Evolutionary conservation across 2,329 filamentous ascomycete species (phyloP).

Genomic region (Aspergillus aculeatus): DNA sequence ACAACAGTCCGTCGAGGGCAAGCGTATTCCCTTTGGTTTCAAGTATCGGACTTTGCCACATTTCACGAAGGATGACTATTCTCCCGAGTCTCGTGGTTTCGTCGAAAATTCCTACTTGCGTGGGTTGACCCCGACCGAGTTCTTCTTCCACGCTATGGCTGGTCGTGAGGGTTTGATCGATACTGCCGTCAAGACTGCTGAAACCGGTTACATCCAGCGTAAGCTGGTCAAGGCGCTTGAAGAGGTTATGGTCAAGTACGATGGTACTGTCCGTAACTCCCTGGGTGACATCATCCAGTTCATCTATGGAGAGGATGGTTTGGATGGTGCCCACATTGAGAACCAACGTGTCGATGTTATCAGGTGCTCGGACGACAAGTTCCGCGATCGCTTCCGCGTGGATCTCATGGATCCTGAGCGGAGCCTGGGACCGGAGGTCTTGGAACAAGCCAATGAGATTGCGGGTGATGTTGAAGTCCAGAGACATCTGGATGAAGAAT

Average conservation of each 20-base stretch:
- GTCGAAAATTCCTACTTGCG: slow-evolving; percentile 98
- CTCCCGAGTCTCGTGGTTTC: slow-evolving; percentile 92
- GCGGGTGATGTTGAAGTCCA: slow-evolving; percentile 85
- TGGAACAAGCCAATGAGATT: slow-evolving; percentile 86
- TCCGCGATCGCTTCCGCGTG: slow-evolving; percentile 78
- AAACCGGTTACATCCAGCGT: slow-evolving; percentile 98
- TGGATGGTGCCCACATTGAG: slow-evolving; percentile 92
- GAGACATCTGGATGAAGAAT: slow-evolving; percentile 82
- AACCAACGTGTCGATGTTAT: slow-evolving; percentile 87
- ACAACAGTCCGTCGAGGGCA: slow-evolving; percentile 96
- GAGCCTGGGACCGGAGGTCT: slow-evolving; percentile 64
- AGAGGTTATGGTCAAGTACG: slow-evolving; percentile 96
- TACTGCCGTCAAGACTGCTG: slow-evolving; percentile 98
- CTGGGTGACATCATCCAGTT: slow-evolving; percentile 96
- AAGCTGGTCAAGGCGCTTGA: slow-evolving; percentile 97
- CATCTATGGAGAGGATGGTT: slow-evolving; percentile 93
- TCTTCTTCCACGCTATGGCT: slow-evolving; percentile 99
- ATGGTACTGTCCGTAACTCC: slow-evolving; percentile 95
- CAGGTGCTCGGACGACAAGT: slow-evolving; percentile 72
- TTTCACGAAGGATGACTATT: slow-evolving; percentile 99
- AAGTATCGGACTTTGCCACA: slow-evolving; percentile 96
- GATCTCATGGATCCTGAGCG: slow-evolving; percentile 75
- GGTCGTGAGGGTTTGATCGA: slow-evolving; percentile 99
- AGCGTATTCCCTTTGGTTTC: slow-evolving; percentile 98
- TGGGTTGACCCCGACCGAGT: slow-evolving; percentile 90